Conservation (phyloP, 2,329 filamentous ascomycete species). For the Bipolaris oryzae region DNA sequence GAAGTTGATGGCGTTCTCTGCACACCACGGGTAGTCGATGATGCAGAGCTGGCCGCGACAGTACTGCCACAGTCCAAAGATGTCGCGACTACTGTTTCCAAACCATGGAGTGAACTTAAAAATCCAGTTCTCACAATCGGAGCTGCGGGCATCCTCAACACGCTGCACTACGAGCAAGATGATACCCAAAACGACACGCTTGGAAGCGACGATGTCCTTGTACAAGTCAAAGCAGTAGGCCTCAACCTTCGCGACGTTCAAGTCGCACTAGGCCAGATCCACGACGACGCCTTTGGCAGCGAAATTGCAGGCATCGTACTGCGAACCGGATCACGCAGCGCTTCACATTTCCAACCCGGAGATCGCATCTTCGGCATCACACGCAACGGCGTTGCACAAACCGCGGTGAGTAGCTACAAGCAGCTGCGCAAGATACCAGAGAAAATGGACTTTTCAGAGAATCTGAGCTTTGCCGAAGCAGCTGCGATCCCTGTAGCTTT, state of each 20-base stretch:
- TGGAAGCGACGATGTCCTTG: conserved; percentile 18
- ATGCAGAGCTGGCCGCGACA: conserved; percentile 3
- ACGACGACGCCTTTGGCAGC: conserved; percentile 17
- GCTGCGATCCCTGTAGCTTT: conserved; percentile 17
- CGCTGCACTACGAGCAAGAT: conserved; percentile 21
- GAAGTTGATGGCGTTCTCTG: conserved; percentile 11
- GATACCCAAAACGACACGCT: neutral
- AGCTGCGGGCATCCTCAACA: conserved; percentile 20
- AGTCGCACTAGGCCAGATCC: conserved; percentile 35
- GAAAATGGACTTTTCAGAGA: neutral
- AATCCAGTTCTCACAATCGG: conserved; percentile 16
- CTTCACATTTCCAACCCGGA: conserved; percentile 5
- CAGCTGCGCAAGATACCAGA: conserved; percentile 18
- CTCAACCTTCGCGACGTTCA: conserved; percentile 28
- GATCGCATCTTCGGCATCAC: conserved; percentile 19
- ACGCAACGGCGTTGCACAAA: conserved; percentile 10
- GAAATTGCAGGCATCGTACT: conserved; percentile 27
- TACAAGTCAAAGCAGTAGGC: conserved; percentile 24
- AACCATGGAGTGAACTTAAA: conserved; percentile 17
- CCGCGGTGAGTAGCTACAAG: conserved; percentile 7
- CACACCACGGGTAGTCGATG: conserved; percentile 17
- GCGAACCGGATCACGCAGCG: neutral
- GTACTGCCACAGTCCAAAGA: conserved; percentile 2
- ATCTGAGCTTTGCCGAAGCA: conserved; percentile 20
- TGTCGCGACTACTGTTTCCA: conserved; percentile 17